Evolutionary conservation across 192 early-diverging fungal species (phyloP), one percentile per base, ranked within the genome.

Genomic region (Geosiphon pyriformis): DNA sequence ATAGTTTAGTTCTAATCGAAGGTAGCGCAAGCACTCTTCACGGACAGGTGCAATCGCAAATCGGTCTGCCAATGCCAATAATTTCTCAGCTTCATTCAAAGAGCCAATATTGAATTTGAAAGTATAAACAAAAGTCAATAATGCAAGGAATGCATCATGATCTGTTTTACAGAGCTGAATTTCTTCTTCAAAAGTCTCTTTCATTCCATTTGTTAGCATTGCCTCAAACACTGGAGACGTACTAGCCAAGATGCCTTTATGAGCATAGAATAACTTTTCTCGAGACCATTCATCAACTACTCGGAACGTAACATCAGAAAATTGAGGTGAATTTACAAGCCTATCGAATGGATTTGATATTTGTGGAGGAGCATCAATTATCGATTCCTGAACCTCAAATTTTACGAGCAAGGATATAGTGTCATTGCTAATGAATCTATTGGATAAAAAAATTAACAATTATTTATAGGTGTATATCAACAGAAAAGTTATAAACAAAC

Each of bases 291-390:
- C 52, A 56, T 74, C 55, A 17, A 58, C 26, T 22, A 67, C 62
- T 6, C 59, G 60, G 54, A 76, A 73, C 1, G n/a, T 59, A 10
- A 76, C 30, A 31, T 76, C 75, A 20, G 75, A 76, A 52, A 76
- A 73, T 17, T 65, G 22, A 4, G 56, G 6, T 31, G 55, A 59
- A 34, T 74, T 70, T 12, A 73, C 63, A 34, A 70, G 59, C 20
- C 58, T 30, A 1, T 62, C 64, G 49, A 71, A 71, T 29, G 70
- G 55, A 50, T 71, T 52, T 2, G 12, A 15, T 20, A 67, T 25
- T 42, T 50, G 23, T 20, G 57, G 53, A 22, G n/a, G 37, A 17
- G 49, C 23, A 31, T 70, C 68, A 27, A 73, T 26, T 34, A 63
- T 70, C 47, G 33, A 70, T 33, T 67, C 64, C 26, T 55, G 68